Evolutionary conservation across 148 eudicot species (phyloP).

Genomic region (Amaranthus cruentus): DNA sequence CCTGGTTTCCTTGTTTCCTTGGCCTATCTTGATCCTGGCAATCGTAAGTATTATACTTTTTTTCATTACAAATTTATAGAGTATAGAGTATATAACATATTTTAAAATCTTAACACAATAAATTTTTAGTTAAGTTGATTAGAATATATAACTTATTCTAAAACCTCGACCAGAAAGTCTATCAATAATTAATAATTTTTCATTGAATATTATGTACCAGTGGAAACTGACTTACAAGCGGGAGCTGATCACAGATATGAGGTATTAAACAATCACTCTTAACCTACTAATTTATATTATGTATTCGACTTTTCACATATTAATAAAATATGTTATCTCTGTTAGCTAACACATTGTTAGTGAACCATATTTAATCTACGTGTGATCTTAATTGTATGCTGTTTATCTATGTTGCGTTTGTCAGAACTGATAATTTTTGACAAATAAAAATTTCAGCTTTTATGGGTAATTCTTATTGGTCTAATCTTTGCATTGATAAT

Average conservation of each 20-base stretch:
- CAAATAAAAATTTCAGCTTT: conserved; percentile 40
- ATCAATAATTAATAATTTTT: neutral
- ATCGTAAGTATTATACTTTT: conserved; percentile 35
- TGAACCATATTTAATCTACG: too few species aligned
- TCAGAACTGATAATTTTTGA: too few species aligned
- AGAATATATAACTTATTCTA: too few species aligned
- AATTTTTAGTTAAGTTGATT: neutral
- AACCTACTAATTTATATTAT: too few species aligned
- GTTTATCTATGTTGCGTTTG: too few species aligned
- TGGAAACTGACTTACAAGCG: conserved; percentile 96
- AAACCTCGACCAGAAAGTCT: neutral
- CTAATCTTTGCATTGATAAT: conserved; percentile 76
- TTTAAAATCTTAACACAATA: neutral
- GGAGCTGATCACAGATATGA: conserved; percentile 78
- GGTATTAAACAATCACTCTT: conserved; percentile 32
- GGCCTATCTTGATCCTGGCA: conserved; percentile 84
- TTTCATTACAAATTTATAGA: neutral
- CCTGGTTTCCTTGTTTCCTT: conserved; percentile 78
- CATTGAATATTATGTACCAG: conserved; percentile 29
- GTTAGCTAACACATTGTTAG: too few species aligned
- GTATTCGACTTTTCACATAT: too few species aligned
- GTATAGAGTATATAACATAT: too few species aligned
- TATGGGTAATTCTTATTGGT: conserved; percentile 84
- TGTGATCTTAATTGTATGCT: too few species aligned
- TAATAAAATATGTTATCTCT: too few species aligned